Percentiles rank a stretch among this genome's conserved stretches.
Evolutionary conservation across 768 basidiomycete species (phyloP).

Genomic region (Pisolithus marmoratus): DNA sequence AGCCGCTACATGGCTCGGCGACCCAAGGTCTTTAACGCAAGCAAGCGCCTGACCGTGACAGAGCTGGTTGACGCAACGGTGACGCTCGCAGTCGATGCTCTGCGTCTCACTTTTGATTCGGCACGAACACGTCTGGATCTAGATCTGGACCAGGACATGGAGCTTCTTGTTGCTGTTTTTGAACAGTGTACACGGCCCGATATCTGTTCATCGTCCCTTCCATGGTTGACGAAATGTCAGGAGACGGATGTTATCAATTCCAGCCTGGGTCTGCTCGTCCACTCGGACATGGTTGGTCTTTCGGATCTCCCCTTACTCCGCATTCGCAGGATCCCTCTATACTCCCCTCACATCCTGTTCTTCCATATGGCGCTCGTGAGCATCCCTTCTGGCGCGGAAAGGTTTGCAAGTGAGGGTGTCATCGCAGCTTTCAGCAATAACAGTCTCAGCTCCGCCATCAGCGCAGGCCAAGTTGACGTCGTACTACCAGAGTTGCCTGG

Average conservation of each 20-base stretch:
- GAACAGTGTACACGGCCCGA: slow-evolving; percentile 71
- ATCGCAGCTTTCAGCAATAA: slow-evolving; percentile 81
- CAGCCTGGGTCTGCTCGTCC: slow-evolving; percentile 68
- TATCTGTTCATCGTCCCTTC: slow-evolving; percentile 57
- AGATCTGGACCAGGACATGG: slow-evolving; percentile 76
- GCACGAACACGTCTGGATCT: slow-evolving; percentile 52
- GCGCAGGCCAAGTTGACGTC: slow-evolving; percentile 66
- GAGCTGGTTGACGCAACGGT: slow-evolving; percentile 58
- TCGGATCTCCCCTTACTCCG: slow-evolving; percentile 62
- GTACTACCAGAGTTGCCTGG: slow-evolving; percentile 63
- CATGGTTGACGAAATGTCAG: slow-evolving; percentile 79
- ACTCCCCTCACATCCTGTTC: slow-evolving; percentile 71
- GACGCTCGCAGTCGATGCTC: slow-evolving; percentile 62
- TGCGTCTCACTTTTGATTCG: slow-evolving; percentile 58
- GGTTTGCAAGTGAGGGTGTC: slow-evolving; percentile 79
- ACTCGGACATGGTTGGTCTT: slow-evolving; percentile 63
- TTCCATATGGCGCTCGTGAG: slow-evolving; percentile 85
- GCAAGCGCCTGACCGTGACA: slow-evolving; percentile 55
- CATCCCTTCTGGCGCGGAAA: slow-evolving; percentile 72
- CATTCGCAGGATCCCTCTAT: slow-evolving; percentile 58
- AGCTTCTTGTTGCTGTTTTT: slow-evolving; percentile 76
- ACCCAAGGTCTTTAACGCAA: slow-evolving; percentile 48
- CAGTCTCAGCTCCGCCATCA: slow-evolving; percentile 69
- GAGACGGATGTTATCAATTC: slow-evolving; percentile 73
- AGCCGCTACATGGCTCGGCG: slow-evolving; percentile 45